Evolutionary conservation across 257 asterid genomes (phyloP).

Genomic region (Capsicum chinense): DNA sequence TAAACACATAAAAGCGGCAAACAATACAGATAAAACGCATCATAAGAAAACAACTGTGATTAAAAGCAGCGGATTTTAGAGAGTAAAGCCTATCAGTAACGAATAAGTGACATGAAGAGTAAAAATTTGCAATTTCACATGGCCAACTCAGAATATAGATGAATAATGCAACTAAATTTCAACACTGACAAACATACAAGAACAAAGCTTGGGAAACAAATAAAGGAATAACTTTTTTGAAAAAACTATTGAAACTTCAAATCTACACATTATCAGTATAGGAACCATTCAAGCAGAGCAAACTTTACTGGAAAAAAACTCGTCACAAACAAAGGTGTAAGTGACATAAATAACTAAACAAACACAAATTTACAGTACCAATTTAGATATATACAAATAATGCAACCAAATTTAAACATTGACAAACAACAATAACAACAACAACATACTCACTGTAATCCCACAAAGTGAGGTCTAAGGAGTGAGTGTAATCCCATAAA

Average conservation of each 20-base stretch:
- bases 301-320: not conserved
- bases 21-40: conserved; percentile 2
- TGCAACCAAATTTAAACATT: not conserved
- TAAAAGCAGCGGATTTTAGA: not conserved
- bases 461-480: no score
- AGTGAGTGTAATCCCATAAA: no score
- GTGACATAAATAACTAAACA: not conserved
- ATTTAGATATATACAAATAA: not conserved
- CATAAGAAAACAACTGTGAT: not conserved
- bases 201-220: not conserved
- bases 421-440: not conserved
- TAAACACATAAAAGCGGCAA: not conserved
- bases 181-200: not conserved
- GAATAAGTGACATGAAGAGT: not conserved
- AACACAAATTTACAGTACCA: not conserved
- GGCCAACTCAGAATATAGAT: not conserved
- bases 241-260: not conserved
- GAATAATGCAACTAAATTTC: not conserved
- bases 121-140: not conserved
- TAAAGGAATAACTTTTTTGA: not conserved
- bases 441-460: no score
- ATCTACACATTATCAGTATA: not conserved
- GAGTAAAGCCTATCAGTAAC: not conserved
- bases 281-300: conserved; percentile 6
- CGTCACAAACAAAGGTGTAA: not conserved